Evolutionary conservation across 768 basidiomycete genomes (phyloP), one percentile per base, ranked within the genome.

Genomic region (Calocybe cyanea): DNA sequence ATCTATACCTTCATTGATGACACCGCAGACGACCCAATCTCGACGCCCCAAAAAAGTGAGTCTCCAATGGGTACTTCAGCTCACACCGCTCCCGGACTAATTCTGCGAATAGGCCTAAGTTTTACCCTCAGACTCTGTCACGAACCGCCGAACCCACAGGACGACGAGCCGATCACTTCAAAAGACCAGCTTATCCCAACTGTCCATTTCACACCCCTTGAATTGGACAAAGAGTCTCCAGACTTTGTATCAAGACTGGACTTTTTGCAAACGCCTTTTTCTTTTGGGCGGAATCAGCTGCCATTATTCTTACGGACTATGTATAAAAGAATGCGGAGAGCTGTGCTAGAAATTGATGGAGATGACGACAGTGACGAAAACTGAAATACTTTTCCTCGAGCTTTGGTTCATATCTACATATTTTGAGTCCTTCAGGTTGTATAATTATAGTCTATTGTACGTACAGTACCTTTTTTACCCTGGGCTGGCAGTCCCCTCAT

Each of bases 201-300:
- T 35, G 71, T 83, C 20, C 77, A 78, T 43, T 92, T 85, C 57
- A 69, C 69, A 1, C 88, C 89, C 2, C 62, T 75, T 14, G 67
- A 80, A 21, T 72, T 91, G 4, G 81, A 88, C 42, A 77, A 77
- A 45, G 85, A 88, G 58, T 46, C 67, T 0, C 52, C 58, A 4
- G 75, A 80, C 7, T 81, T 83, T 57, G 71, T 77, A n/a, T 63
- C 76, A 28, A 70, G 68, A 20, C 62, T 92, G 17, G 76, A 73
- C 15, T 90, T 84, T 60, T 68, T 92, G 48, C 69, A 64, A 28
- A 68, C 69, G 1, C 62, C 78, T 1, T 92, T 92, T 61, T 80
- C 83, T 8, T 92, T 92, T 58, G 69, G 74, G 45, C 72, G 75
- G 28, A 67, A 73, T 9, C 89, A 92, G 63, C 70, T 86, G 48